Evolutionary conservation across 2,329 filamentous ascomycete genomes (phyloP), one percentile per base, ranked within the genome.

Genomic region (Didymella exigua): DNA sequence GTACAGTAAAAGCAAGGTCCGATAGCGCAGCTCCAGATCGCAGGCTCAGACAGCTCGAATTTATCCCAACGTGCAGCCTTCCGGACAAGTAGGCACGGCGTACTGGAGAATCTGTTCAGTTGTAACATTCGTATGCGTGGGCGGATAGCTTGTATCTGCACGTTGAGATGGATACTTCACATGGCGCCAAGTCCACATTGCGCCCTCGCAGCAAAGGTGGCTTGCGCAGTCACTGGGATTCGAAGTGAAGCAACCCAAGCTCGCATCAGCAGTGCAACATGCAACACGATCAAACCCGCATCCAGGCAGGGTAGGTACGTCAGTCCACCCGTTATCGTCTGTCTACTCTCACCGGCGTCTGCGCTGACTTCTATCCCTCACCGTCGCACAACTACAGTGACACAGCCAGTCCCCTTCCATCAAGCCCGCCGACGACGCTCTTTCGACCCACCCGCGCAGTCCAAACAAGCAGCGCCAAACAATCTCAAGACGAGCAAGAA

Each of bases 211-310:
- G 23, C 18, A n/a, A 37, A 30, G 23, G 33, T 49, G 46, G 46
- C 46, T 49, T 41, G 46, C 21, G 34, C 27, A 49, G 14, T 34
- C 36, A 27, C 19, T 41, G 37, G 19, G 27, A 2, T 33, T 10
- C 7, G 5, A 41, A n/a, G 27, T 34, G 37, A 38, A 49, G 30
- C 33, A 16, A 37, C 34, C 31, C 43, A 46, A 49, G 37, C n/a
- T 34, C 16, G 46, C 46, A 49, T 49, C 46, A 42, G 36, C 27
- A 18, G 29, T 49, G 46, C 37, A 41, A 42, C 30, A n/a, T n/a
- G n/a, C n/a, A n/a, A n/a, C n/a, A 37, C 27, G n/a, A 21, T 37
- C 31, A 4, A n/a, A 10, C 11, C 29, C 33, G 18, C 27, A 40
- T 48, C 21, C 5, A 21, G 10, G 24, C 33, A 9, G 13, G 9